Evolutionary conservation across 2,329 filamentous ascomycete species (phyloP), one percentile per base, ranked within the genome.

Genomic region (Ophiostoma perfectum): DNA sequence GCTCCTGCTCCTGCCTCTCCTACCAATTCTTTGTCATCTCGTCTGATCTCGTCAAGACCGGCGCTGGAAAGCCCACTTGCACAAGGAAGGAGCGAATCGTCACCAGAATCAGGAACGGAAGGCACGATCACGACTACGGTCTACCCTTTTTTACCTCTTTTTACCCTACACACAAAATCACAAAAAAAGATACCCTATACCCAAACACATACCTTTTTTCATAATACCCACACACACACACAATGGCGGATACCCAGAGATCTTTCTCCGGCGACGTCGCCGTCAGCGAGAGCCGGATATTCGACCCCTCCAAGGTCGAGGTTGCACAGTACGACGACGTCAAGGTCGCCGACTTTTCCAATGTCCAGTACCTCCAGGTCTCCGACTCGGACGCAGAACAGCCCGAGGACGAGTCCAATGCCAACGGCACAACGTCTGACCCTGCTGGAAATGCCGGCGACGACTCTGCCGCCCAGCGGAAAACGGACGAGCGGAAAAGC

Each of bases 291-390:
- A 75, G 75, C 67, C 76, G 80, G 78, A 73, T 78, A 69, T 76
- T 79, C 75, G 76, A 78, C 73, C 78, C 74, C 72, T 73, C 74
- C 69, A 72, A 78, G 71, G 75, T 81, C 68, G 77, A 81, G 72
- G 78, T 75, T 70, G 78, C 80, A 70, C 75, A 81, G 73, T 82
- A 78, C 75, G 78, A 77, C 73, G 73, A 78, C 67, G 72, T 81
- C 66, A 76, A 79, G 73, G 73, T 76, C 64, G 71, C 74, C 71
- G 75, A 82, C 73, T 82, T 79, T 75, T 80, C 78, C 70, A 76
- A 80, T 44, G 74, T 82, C 66, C 75, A 80, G 70, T 82, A 78
- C 72, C 78, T 77, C 66, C 74, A 78, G 66, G 71, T 74, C 9
- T 75, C 77, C 52, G 77, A 81, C 68, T 79, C 79, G 65, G 81